Percentiles rank a stretch among this genome's conserved stretches.
These are phyloP conservation scores for Sporobolomyces phaffii DNA, from an alignment of 768 basidiomycete species.

Conservation along the genomic window DNA sequence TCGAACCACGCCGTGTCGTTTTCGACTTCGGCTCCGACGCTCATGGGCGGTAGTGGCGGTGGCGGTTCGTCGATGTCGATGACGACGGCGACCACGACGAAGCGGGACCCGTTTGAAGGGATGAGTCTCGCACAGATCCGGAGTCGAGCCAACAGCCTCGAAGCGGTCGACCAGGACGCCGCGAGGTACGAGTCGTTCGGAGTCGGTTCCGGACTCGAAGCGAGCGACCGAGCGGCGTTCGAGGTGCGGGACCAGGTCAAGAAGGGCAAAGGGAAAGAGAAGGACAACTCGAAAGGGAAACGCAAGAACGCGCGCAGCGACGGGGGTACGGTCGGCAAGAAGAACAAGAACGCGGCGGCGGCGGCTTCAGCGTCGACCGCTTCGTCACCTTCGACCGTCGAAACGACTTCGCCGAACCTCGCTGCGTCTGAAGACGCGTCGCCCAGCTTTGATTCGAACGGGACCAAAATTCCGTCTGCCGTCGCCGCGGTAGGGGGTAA, in stretches of 20 bases:
- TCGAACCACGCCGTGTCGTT: background rate
- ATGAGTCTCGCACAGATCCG: conserved; percentile 32
- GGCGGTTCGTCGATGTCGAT: no score
- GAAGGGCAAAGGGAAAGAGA: conserved; percentile 28
- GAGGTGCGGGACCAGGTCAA: conserved; percentile 2
- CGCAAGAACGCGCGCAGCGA: background rate
- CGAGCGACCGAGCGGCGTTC: background rate
- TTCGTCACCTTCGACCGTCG: background rate
- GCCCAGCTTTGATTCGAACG: background rate
- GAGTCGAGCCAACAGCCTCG: conserved; percentile 30
- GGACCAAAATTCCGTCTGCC: background rate
- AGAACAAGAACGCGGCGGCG: conserved; percentile 11
- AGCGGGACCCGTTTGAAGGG: conserved; percentile 35
- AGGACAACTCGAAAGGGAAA: background rate
- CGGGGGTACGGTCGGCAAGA: conserved; percentile 10
- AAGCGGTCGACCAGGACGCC: conserved; percentile 30
- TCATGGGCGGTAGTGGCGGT: background rate
- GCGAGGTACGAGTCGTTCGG: conserved; percentile 6
- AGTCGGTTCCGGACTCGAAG: background rate
- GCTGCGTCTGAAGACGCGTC: conserved; percentile 1
- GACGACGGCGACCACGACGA: background rate
- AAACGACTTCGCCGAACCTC: background rate
- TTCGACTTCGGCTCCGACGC: background rate
- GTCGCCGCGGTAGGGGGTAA: conserved; percentile 1
- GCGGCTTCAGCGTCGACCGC: background rate